These are phyloP conservation scores for Halocafeteria seosinensis DNA, from an alignment of 108 stramenopile species.

Conservation along the genomic window DNA sequence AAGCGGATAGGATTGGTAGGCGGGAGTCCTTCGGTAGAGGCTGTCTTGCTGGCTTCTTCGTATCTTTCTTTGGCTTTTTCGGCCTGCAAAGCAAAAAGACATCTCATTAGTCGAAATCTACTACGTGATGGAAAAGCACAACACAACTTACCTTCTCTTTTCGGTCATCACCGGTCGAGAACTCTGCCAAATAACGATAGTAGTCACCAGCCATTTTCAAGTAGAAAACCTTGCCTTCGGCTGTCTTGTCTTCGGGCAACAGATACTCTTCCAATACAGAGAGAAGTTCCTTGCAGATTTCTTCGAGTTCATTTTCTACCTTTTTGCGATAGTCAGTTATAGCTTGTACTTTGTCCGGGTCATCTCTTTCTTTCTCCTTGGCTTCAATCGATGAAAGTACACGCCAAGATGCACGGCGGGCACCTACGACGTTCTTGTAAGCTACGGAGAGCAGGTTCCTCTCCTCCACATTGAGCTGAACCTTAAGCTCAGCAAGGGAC, in stretches of 20 bases:
- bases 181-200: conserved; percentile 94
- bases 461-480: conserved; percentile 97
- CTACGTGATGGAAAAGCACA: too few relatives aligned
- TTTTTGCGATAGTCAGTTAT: conserved; percentile 94
- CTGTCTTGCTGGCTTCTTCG: conserved; percentile 79
- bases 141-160: conserved; percentile 35
- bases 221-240: conserved; percentile 99
- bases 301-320: conserved; percentile 69
- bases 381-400: conserved; percentile 97
- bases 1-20: conserved; percentile 99
- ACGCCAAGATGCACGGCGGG: conserved; percentile 96
- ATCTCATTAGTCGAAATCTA: too few relatives aligned
- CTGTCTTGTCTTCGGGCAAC: conserved; percentile 87
- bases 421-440: conserved; percentile 89
- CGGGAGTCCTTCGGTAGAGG: conserved; percentile 79
- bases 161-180: conserved; percentile 63
- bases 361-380: conserved; percentile 57
- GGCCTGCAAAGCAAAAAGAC: not conserved
- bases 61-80: conserved; percentile 23
- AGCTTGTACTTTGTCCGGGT: conserved; percentile 58
- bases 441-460: conserved; percentile 61
- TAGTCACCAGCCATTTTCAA: conserved; percentile 99
- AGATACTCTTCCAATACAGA: conserved; percentile 83
- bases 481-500: conserved; percentile 75
- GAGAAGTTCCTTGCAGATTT: conserved; percentile 96